These are phyloP conservation scores for Ramichloridium luteum DNA, from an alignment of 2,329 filamentous ascomycete species.

Conservation along the genomic window DNA sequence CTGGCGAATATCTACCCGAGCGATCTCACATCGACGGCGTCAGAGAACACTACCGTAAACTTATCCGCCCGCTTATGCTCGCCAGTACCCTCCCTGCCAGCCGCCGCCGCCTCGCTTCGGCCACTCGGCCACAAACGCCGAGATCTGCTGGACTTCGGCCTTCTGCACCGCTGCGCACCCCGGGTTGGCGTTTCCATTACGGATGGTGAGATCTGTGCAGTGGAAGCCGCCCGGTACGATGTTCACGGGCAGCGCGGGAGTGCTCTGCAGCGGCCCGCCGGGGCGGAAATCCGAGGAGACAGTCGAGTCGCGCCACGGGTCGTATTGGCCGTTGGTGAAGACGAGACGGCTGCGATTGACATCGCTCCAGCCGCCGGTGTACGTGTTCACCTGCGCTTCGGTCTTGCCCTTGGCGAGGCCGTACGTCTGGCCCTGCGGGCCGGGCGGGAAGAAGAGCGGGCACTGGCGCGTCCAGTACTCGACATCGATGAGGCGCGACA, in stretches of 20 bases:
- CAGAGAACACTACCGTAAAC: no score
- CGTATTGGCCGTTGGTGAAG: conserved; percentile 47
- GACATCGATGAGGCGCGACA: conserved; percentile 40
- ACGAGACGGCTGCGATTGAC: conserved; percentile 25
- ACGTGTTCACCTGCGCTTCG: conserved; percentile 37
- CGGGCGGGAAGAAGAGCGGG: conserved; percentile 41
- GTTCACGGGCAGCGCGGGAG: conserved; percentile 33
- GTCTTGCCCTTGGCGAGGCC: conserved; percentile 37
- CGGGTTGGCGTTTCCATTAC: conserved; percentile 36
- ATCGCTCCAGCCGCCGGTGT: conserved; percentile 44
- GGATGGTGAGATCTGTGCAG: conserved; percentile 41
- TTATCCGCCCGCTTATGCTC: no score
- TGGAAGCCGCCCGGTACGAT: conserved; percentile 44
- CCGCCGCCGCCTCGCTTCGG: no score
- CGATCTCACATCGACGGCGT: no score
- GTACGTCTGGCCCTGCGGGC: conserved; percentile 37
- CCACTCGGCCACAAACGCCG: conserved; percentile 41
- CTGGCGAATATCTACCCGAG: no score
- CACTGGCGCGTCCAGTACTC: conserved; percentile 47
- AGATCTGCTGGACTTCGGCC: conserved; percentile 38
- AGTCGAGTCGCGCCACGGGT: conserved; percentile 46
- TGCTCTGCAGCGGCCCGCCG: conserved; percentile 40
- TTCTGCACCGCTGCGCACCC: conserved; percentile 39
- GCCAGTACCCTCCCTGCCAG: no score
- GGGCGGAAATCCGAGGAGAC: conserved; percentile 35